Percentiles rank a stretch among this genome's conserved stretches.
Evolutionary conservation across 2,329 filamentous ascomycete species (phyloP).

Genomic region (Lizonia empirigonia): DNA sequence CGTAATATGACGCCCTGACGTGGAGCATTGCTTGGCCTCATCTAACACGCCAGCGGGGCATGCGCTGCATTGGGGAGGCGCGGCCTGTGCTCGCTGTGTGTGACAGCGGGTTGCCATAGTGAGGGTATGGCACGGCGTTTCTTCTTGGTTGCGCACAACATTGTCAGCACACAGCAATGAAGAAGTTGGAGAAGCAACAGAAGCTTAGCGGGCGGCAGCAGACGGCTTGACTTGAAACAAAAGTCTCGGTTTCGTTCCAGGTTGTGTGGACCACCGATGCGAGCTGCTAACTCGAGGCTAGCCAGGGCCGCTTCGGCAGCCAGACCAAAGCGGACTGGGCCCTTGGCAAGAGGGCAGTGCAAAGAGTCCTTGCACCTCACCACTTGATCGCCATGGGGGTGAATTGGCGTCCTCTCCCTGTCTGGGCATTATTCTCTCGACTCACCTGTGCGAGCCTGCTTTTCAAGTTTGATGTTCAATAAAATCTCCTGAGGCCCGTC

Average conservation of each 20-base stretch:
- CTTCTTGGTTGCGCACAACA: not conserved
- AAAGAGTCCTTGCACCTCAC: slow-evolving; percentile 2
- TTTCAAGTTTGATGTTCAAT: not conserved
- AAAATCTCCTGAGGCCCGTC: not conserved
- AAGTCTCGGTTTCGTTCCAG: not conserved
- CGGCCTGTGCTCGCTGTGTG: slow-evolving; percentile 11
- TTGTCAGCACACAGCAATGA: not conserved
- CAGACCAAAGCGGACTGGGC: slow-evolving; percentile 1
- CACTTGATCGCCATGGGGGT: slow-evolving; percentile 15
- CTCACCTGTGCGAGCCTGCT: slow-evolving; percentile 2
- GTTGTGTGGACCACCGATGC: not conserved
- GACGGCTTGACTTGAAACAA: slow-evolving; percentile 9
- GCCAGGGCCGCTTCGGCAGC: slow-evolving; percentile 4
- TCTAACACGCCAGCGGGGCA: slow-evolving; percentile 20
- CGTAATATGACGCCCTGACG: slow-evolving; percentile 25
- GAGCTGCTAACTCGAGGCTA: not conserved
- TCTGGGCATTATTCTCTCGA: not conserved
- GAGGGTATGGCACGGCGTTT: slow-evolving; percentile 7
- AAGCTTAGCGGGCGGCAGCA: slow-evolving; percentile 13
- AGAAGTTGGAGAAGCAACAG: slow-evolving; percentile 3
- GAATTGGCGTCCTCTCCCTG: slow-evolving; percentile 1
- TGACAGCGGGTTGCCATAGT: slow-evolving; percentile 8
- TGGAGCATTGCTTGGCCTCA: slow-evolving; percentile 25
- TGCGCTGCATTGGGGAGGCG: slow-evolving; percentile 11
- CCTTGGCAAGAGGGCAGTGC: slow-evolving; percentile 16